Evolutionary conservation across 2,329 filamentous ascomycete genomes (phyloP), one percentile per base, ranked within the genome.

Genomic region (Pezizomycotina sp.): DNA sequence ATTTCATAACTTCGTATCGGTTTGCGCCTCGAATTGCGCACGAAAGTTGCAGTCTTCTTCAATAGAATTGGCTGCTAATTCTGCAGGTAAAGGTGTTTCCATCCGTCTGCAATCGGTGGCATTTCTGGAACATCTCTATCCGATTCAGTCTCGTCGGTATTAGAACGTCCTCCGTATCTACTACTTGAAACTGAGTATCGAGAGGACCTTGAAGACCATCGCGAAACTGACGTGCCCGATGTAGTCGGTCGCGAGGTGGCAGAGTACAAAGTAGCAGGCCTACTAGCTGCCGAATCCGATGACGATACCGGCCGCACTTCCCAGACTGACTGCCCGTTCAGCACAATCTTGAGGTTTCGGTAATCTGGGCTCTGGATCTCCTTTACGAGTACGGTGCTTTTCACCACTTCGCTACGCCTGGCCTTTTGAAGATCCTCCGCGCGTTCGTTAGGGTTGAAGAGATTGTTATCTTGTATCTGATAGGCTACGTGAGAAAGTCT

Each of bases 261-360:
- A 33, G 38, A 31, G 36, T 10, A 20, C 16, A 28, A 13, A 19
- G 10, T 31, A 36, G 12, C 32, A 21, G 8, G 31, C 33, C 9
- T 43, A 35, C 14, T n/a, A n/a, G 32, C 36, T 10, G 31, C 23
- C 16, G 31, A 21, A 12, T 31, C 27, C 19, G 31, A 20, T 8
- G 27, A 40, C 29, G 37, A 27, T 23, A 20, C 36, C 15, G 24
- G 30, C 18, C 42, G 42, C 21, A 48, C 44, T 34, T 48, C 42
- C 48, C 47, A 49, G 15, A 44, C 27, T 4, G 41, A 43, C 16
- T 45, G 35, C 8, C 47, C 48, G 37, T 49, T 48, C 7, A 43
- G 36, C 12, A 44, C 45, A 7, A 50, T 37, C 30, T 42, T 45
- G 22, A 49, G 28, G 16, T 43, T 43, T 20, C 38, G 39, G 31